A percentile compares a stretch with the other conserved stretches of the same genome.
Conservation (phyloP, 345 rosid species). For the Draba incana region DNA sequence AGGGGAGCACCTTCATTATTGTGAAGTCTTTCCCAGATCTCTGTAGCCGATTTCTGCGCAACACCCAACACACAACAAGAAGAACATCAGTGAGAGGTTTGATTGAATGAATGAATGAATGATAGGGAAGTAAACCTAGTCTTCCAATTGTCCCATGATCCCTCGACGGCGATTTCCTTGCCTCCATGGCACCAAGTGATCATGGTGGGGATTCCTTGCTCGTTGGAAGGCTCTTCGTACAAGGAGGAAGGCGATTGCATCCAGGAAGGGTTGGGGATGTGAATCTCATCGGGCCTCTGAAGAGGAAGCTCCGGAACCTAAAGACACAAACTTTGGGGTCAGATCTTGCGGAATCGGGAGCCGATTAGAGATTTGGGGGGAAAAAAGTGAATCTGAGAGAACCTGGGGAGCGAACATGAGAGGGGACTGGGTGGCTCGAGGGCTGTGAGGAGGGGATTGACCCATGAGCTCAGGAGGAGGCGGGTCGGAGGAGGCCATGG, state of each 20-base stretch:
- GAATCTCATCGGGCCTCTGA: constrained; percentile 89
- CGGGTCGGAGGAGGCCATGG: constrained; percentile 48
- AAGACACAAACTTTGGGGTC: constrained; percentile 25
- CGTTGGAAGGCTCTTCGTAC: constrained; percentile 61
- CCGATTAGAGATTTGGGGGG: not conserved
- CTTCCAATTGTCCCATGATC: constrained; percentile 98
- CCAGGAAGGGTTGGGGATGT: constrained; percentile 65
- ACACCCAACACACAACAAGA: constrained; percentile 10
- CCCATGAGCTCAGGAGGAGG: constrained; percentile 65
- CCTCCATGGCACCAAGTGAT: constrained; percentile 93
- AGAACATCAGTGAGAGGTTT: constrained; percentile 20
- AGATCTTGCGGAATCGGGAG: constrained; percentile 28
- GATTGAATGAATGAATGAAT: not conserved
- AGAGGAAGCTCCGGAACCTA: constrained; percentile 89
- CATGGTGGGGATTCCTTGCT: constrained; percentile 90
- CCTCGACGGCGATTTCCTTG: constrained; percentile 82
- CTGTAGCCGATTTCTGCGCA: constrained; percentile 80
- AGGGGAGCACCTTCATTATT: constrained; percentile 93
- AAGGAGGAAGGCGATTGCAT: constrained; percentile 51
- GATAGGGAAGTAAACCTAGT: constrained; percentile 50
- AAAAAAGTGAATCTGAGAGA: constrained; percentile 27
- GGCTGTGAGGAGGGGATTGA: constrained; percentile 94
- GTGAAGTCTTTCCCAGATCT: constrained; percentile 93
- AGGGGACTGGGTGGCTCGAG: constrained; percentile 80
- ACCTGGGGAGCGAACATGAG: constrained; percentile 98